phyloP scores from a whole-genome alignment of 208 protist species.

The Trypanosoma cruzi region DNA sequence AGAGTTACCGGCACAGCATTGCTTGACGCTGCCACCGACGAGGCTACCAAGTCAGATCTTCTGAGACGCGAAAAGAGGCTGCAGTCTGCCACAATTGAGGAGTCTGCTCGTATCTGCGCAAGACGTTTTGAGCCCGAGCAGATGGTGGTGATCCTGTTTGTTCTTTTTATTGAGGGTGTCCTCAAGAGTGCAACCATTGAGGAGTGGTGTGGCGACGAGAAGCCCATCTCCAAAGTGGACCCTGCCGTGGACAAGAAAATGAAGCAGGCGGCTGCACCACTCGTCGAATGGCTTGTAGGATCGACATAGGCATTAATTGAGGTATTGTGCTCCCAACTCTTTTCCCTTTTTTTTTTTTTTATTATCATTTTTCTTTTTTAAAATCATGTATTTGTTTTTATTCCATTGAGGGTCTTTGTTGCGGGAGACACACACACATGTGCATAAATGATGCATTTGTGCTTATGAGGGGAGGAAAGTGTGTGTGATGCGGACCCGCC shows the following conservation, averaged over 20 bases:
- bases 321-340: neutral
- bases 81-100: slow-evolving; percentile 59
- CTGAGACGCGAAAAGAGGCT: slow-evolving; percentile 61
- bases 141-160: slow-evolving; percentile 60
- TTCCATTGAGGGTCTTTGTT: neutral
- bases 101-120: slow-evolving; percentile 51
- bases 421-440: neutral
- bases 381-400: neutral
- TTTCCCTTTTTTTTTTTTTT: neutral
- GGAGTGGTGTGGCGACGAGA: slow-evolving; percentile 39
- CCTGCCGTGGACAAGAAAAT: slow-evolving; percentile 42
- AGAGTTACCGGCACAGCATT: slow-evolving; percentile 49
- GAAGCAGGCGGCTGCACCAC: slow-evolving; percentile 42
- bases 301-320: neutral
- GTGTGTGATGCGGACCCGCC: neutral
- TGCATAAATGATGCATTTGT: too few species aligned
- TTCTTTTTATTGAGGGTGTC: slow-evolving; percentile 80
- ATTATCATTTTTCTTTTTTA: slow-evolving; percentile 12
- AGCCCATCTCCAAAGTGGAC: slow-evolving; percentile 27
- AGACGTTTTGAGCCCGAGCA: slow-evolving; percentile 49
- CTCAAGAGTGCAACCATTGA: slow-evolving; percentile 54
- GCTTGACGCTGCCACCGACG: slow-evolving; percentile 33
- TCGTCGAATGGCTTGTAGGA: slow-evolving; percentile 60
- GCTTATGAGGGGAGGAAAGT: too few species aligned
- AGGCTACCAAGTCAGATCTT: slow-evolving; percentile 60